Conservation (phyloP, 2,329 filamentous ascomycete genomes). For the Metarhizium guizhouense region DNA sequence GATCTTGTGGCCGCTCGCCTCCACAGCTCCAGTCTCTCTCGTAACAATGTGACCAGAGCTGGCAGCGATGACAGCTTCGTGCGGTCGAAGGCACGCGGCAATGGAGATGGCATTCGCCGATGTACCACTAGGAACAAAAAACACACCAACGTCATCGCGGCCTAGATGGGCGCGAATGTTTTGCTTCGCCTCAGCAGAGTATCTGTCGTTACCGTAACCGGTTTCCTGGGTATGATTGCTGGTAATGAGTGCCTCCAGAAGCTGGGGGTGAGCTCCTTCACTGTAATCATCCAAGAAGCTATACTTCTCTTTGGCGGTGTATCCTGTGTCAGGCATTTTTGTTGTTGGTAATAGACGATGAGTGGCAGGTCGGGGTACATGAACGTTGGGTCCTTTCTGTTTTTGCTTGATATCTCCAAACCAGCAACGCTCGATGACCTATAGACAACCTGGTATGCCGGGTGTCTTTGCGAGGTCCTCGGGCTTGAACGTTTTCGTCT, state of each 20-base stretch:
- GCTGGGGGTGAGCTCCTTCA: constrained; percentile 40
- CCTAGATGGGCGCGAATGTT: constrained; percentile 30
- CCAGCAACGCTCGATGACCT: not conserved
- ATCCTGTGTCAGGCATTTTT: constrained; percentile 9
- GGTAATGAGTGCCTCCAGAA: constrained; percentile 35
- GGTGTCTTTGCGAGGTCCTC: not conserved
- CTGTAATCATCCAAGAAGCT: constrained; percentile 43
- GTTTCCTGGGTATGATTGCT: constrained; percentile 36
- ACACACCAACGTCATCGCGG: constrained; percentile 32
- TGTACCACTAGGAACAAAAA: constrained; percentile 43
- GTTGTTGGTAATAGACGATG: not conserved
- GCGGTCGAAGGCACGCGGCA: constrained; percentile 38
- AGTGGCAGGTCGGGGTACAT: not conserved
- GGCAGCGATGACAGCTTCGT: constrained; percentile 42
- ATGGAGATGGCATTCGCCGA: constrained; percentile 44
- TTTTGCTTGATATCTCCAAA: not conserved
- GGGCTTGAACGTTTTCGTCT: not conserved
- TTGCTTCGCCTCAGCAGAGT: constrained; percentile 30
- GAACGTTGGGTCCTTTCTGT: not conserved
- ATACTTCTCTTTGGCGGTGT: constrained; percentile 20
- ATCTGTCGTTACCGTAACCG: constrained; percentile 38
- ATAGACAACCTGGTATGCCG: not conserved
- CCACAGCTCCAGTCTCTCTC: constrained; percentile 41
- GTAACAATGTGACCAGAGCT: constrained; percentile 40
- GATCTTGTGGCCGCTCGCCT: constrained; percentile 42